These are phyloP conservation scores for Hyaloscypha hepaticicola DNA, from an alignment of 495 filamentous ascomycete genomes.

Conservation along the genomic window DNA sequence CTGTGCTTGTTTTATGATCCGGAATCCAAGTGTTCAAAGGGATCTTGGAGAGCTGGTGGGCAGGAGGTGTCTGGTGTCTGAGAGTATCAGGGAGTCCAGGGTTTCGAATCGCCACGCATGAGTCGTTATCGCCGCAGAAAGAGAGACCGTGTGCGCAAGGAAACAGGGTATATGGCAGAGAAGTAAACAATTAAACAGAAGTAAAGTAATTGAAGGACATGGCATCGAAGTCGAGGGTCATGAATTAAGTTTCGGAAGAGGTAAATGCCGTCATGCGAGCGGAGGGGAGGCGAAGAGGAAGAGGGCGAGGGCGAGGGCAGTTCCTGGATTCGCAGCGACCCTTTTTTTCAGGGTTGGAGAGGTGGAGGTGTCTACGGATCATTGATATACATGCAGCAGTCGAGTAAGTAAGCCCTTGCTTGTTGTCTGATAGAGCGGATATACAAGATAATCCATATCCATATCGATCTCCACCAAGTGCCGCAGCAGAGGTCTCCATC, in stretches of 20 bases:
- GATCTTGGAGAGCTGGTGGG: neutral
- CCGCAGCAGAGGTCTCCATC: neutral
- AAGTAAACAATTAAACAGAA: conserved; percentile 6
- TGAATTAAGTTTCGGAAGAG: conserved; percentile 2
- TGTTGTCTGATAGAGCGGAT: neutral
- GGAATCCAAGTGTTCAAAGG: neutral
- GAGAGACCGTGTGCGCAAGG: conserved; percentile 11
- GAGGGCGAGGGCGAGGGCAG: too few species aligned
- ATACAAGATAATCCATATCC: neutral
- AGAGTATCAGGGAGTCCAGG: neutral
- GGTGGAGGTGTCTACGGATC: neutral
- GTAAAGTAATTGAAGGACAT: neutral
- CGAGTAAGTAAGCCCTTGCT: neutral
- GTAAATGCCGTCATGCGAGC: conserved; percentile 1
- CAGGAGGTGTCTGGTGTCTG: neutral
- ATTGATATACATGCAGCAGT: neutral
- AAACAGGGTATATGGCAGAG: neutral
- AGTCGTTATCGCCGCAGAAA: neutral
- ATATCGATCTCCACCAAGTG: neutral
- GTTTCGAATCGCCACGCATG: neutral
- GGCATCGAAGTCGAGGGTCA: neutral
- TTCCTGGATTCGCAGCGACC: neutral
- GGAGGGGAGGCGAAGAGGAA: too few species aligned
- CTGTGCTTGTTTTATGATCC: neutral
- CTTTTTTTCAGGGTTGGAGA: neutral